phyloP scores from a whole-genome alignment of 148 eudicot species.

The Linanthus parryae region DNA sequence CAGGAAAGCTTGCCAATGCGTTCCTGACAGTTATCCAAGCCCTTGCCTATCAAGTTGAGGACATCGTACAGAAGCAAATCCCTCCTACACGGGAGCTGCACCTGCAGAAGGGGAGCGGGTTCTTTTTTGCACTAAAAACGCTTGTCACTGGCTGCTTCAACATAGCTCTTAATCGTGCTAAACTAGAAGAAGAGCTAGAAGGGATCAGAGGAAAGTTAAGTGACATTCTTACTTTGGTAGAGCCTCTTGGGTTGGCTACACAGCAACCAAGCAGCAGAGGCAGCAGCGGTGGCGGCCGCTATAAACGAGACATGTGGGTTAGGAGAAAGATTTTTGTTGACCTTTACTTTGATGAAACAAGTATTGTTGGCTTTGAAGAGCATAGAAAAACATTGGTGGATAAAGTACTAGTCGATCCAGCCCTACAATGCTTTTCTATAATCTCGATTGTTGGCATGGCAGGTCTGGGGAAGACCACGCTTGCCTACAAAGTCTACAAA shows the following conservation, averaged over 20 bases:
- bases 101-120: background rate
- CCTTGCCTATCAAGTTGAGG: background rate
- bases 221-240: background rate
- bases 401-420: background rate
- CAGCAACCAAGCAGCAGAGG: no score
- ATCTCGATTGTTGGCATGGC: constrained; percentile 9
- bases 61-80: background rate
- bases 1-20: no score
- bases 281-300: background rate
- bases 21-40: background rate
- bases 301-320: background rate
- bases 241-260: background rate
- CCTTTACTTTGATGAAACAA: background rate
- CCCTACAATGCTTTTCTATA: background rate
- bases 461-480: constrained; percentile 14
- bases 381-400: background rate
- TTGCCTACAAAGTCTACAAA: constrained; percentile 9
- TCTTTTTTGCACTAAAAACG: background rate
- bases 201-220: constrained; percentile 1
- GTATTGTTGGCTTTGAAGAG: constrained; percentile 7
- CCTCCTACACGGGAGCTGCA: background rate
- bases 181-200: constrained; percentile 1
- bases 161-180: background rate
- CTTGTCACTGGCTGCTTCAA: background rate
- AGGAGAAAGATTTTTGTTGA: background rate